Base-by-base conservation (phyloP, 2,329 filamentous ascomycete species). In the Ilyonectria robusta region DNA sequence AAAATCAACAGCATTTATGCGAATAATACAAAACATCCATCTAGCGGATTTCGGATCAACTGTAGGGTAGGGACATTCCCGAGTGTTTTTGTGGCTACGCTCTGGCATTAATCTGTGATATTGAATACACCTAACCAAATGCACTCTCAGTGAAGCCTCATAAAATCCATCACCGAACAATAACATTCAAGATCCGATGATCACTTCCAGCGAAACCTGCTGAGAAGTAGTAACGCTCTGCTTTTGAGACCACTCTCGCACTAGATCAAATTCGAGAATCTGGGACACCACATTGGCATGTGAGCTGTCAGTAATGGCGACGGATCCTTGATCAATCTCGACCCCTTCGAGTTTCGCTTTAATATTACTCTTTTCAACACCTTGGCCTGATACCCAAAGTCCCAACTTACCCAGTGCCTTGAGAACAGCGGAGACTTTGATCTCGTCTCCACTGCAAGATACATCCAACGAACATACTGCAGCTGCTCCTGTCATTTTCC, bases 401-500 rank as follows among this genome's bases (percentile, higher is more conserved):
- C 47, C 23, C 23, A 50, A 8, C 23, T 50, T 26, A 2, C 47
- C 23, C 3, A 50, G 47, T 31, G 47, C 47, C 6, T 50, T 50
- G 2, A 50, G 10, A 15, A 29, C 17, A 31, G 10, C 26, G 7
- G 23, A 9, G 4, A 44, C 10, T 6, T 40, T 42, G 23, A 57
- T 46, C 31, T 29, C 37, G 4, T 7, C 37, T 46, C 17, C 19
- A 23, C 2, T 40, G 3, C 29, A 42, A 13, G 23, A 35, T 15
- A 57, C n/a, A 44, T 57, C 37, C 1, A 17, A 40, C 6, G 37
- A 46, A n/a, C 37, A 57, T 31, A 57, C 10, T n/a, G 54, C 54
- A 46, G 54, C 54, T 19, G 37, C 54, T n/a, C 54, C 54, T 2
- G 54, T 57, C 19, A 57, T 42, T 29, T 57, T 57, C 15, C 21